These are phyloP conservation scores for Amanita phalloides DNA, from an alignment of 768 basidiomycete genomes.

Conservation along the genomic window DNA sequence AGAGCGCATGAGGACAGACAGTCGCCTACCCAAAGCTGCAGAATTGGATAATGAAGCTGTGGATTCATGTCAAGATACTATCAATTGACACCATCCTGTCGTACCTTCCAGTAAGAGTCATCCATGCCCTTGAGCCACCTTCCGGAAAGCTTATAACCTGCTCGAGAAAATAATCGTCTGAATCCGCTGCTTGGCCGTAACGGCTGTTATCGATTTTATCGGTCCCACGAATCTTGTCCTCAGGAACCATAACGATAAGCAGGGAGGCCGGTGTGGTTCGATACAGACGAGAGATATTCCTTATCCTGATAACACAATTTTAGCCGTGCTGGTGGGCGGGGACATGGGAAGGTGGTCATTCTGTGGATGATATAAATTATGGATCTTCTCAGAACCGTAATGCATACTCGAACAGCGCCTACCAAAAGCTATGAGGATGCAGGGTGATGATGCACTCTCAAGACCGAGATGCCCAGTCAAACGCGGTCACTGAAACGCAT, in stretches of 20 bases:
- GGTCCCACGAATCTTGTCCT: background rate
- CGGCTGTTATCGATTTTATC: background rate
- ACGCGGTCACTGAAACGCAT: too few relatives aligned
- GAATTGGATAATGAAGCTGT: slow-evolving; percentile 29
- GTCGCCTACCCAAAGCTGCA: slow-evolving; percentile 28
- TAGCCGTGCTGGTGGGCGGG: too few relatives aligned
- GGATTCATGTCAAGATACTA: background rate
- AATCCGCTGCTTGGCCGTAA: background rate
- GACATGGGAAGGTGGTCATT: background rate
- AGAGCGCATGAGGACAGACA: background rate
- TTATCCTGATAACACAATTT: too few relatives aligned
- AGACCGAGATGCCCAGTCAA: too few relatives aligned
- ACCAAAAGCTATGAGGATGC: too few relatives aligned
- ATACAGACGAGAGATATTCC: too few relatives aligned
- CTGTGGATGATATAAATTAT: too few relatives aligned
- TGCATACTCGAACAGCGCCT: too few relatives aligned
- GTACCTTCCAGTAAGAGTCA: slow-evolving; percentile 32
- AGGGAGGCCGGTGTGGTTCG: too few relatives aligned
- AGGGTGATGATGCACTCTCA: too few relatives aligned
- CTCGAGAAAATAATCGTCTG: background rate
- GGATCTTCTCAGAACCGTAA: too few relatives aligned
- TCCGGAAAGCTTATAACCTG: slow-evolving; percentile 16
- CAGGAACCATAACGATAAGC: background rate
- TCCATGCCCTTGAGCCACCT: slow-evolving; percentile 32
- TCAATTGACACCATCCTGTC: slow-evolving; percentile 4